Conservation (phyloP, 768 basidiomycete species). For the Gymnopilus junonius region DNA sequence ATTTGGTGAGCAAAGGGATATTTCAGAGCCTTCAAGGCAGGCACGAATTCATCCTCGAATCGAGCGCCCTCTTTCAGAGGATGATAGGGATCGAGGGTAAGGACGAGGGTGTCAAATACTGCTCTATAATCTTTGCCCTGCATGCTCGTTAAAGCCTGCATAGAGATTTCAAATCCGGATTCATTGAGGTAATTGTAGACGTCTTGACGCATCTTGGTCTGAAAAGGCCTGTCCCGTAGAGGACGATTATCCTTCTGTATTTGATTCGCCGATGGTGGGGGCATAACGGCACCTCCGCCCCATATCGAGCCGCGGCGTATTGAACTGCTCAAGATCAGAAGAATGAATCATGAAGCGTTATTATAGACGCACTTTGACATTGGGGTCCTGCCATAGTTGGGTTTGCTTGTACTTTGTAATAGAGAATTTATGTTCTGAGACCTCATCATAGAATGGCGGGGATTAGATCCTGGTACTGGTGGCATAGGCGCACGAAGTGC, state of each 20-base stretch:
- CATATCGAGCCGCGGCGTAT: slow-evolving; percentile 80
- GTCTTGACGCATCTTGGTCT: slow-evolving; percentile 77
- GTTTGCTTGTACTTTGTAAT: slow-evolving; percentile 70
- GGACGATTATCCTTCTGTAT: slow-evolving; percentile 76
- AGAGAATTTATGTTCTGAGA: slow-evolving; percentile 73
- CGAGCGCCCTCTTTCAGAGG: slow-evolving; percentile 49
- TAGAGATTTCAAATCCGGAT: slow-evolving; percentile 68
- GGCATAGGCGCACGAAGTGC: slow-evolving; percentile 62
- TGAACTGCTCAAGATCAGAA: slow-evolving; percentile 45
- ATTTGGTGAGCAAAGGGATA: slow-evolving; percentile 85
- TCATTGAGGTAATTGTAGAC: slow-evolving; percentile 70
- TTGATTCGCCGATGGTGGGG: slow-evolving; percentile 58
- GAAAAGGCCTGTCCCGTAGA: slow-evolving; percentile 75
- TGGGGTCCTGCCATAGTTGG: slow-evolving; percentile 74
- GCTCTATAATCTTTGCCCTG: slow-evolving; percentile 86
- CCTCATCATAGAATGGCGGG: slow-evolving; percentile 70
- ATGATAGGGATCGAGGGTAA: slow-evolving; percentile 71
- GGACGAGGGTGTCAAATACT: slow-evolving; percentile 81
- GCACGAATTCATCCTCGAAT: slow-evolving; percentile 86
- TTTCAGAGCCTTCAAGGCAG: slow-evolving; percentile 70
- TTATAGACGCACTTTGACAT: slow-evolving; percentile 58
- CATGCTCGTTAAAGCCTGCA: slow-evolving; percentile 73
- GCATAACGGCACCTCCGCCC: slow-evolving; percentile 53
- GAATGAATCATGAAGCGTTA: too few relatives aligned
- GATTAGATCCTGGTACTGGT: slow-evolving; percentile 51